Evolutionary conservation across 768 basidiomycete genomes (phyloP).

Genomic region (Tricholoma bakamatsutake): DNA sequence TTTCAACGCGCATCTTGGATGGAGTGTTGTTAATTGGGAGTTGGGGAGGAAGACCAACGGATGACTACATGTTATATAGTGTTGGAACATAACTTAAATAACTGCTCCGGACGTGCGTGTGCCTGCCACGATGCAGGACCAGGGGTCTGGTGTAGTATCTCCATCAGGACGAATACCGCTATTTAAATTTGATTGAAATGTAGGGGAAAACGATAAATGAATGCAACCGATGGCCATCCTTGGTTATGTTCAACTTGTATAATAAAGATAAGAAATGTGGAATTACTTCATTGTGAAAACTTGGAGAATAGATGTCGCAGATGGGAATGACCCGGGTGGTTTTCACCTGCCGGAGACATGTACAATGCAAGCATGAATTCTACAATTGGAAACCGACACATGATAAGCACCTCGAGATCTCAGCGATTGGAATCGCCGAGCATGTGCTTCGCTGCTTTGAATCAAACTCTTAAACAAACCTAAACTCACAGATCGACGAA

Average conservation of each 20-base stretch:
- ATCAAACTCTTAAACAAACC: neutral
- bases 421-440: neutral
- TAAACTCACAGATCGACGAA: neutral
- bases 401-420: neutral
- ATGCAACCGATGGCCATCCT: neutral
- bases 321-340: neutral
- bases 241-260: neutral
- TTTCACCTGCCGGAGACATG: too few relatives aligned
- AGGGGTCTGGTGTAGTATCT: neutral
- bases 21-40: neutral
- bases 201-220: neutral
- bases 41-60: neutral
- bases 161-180: neutral
- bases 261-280: neutral
- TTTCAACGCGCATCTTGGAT: neutral
- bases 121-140: neutral
- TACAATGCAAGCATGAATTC: too few relatives aligned
- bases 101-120: neutral
- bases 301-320: neutral
- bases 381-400: neutral
- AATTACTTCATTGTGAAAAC: neutral
- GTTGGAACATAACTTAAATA: neutral
- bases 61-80: neutral
- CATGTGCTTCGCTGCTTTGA: neutral
- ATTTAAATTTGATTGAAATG: neutral